Conservation (phyloP, 192 early-diverging fungal species). For the Rhizophagus clarus region DNA sequence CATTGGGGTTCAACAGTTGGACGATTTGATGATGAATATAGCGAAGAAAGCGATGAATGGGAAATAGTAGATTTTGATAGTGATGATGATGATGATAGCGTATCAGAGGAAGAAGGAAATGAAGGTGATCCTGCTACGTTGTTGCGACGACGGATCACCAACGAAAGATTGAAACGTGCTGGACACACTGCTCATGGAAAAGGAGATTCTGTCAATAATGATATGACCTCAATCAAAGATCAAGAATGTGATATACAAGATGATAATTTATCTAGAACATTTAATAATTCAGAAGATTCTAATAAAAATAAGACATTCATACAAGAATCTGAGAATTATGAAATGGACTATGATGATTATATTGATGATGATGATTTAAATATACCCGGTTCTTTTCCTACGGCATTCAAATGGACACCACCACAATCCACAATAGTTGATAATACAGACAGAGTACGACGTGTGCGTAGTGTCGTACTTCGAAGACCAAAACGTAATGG, state of each 20-base stretch:
- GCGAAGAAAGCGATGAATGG: conserved; percentile 32
- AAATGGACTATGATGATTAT: not conserved
- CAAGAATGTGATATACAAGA: not conserved
- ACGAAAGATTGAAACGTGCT: conserved; percentile 29
- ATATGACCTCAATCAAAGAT: not conserved
- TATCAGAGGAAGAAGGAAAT: not conserved
- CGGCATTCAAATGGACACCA: not conserved
- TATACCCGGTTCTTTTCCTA: conserved; percentile 31
- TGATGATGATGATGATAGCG: conserved; percentile 2
- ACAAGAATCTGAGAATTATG: not conserved
- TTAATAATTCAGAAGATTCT: not conserved
- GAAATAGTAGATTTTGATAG: conserved; percentile 29
- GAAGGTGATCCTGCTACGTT: conserved; percentile 18
- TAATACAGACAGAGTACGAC: conserved; percentile 10
- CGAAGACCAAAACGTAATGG: conserved; percentile 27
- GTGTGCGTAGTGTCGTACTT: conserved; percentile 23
- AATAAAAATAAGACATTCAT: not conserved
- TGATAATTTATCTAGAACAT: not conserved
- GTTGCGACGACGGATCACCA: conserved; percentile 20
- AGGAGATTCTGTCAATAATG: not conserved
- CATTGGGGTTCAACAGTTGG: conserved; percentile 8
- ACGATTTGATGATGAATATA: conserved; percentile 10
- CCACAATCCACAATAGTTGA: not conserved
- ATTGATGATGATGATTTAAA: conserved; percentile 14
- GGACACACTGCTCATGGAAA: conserved; percentile 17